Conservation (phyloP, 1,139 yeast genomes). For the Scheffersomyces lignicola region DNA sequence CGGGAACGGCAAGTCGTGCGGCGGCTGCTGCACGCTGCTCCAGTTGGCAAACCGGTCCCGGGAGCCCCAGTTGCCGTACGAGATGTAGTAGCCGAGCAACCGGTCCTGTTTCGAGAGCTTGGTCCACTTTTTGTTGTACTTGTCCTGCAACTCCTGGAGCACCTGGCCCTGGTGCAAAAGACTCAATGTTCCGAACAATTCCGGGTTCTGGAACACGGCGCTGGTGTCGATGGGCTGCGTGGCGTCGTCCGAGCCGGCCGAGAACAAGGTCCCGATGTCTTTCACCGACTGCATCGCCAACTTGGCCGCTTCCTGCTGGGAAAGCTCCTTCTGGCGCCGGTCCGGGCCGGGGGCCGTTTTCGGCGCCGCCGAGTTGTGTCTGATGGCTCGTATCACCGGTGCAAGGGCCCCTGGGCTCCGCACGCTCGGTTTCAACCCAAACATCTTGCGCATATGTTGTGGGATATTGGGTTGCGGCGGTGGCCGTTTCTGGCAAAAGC, state of each 20-base stretch:
- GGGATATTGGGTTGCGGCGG: no score
- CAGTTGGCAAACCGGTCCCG: slow-evolving; percentile 56
- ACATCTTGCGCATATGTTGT: no score
- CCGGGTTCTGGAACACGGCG: slow-evolving; percentile 51
- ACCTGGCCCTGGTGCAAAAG: slow-evolving; percentile 62
- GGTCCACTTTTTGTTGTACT: slow-evolving; percentile 54
- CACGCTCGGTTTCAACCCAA: no score
- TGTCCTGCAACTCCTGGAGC: slow-evolving; percentile 51
- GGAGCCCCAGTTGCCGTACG: slow-evolving; percentile 66
- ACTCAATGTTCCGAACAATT: slow-evolving; percentile 42
- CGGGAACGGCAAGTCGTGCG: slow-evolving; percentile 59
- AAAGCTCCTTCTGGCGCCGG: no score
- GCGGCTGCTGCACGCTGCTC: slow-evolving; percentile 33
- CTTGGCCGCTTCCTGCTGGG: slow-evolving; percentile 36
- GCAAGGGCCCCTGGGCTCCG: no score
- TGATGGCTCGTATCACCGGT: no score
- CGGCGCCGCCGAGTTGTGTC: no score
- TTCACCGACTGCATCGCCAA: slow-evolving; percentile 44
- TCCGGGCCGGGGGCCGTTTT: no score
- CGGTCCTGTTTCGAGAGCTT: slow-evolving; percentile 46
- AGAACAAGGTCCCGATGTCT: slow-evolving; percentile 42
- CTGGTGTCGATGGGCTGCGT: slow-evolving; percentile 55
- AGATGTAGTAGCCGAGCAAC: slow-evolving; percentile 53
- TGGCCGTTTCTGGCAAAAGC: no score
- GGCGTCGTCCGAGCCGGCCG: slow-evolving; percentile 34